These are phyloP conservation scores for Athelia psychrophila DNA, from an alignment of 1,284 basidiomycete genomes.

Conservation along the genomic window DNA sequence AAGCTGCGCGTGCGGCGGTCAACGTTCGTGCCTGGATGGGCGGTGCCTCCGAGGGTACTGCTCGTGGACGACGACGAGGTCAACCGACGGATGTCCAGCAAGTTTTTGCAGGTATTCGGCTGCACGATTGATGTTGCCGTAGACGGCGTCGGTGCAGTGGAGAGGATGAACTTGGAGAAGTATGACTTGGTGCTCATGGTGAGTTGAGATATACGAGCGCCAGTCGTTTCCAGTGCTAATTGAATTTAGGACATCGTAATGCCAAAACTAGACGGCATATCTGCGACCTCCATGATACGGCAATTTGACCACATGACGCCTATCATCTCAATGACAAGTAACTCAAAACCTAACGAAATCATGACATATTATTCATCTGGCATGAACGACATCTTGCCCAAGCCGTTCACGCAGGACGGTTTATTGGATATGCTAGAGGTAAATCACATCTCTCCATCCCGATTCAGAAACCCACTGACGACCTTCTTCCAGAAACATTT, in stretches of 20 bases:
- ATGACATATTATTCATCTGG: constrained; percentile 90
- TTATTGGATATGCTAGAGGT: constrained; percentile 91
- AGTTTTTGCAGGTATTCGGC: constrained; percentile 94
- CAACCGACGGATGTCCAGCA: constrained; percentile 83
- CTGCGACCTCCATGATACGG: constrained; percentile 89
- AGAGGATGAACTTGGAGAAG: constrained; percentile 94
- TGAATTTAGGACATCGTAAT: constrained; percentile 81
- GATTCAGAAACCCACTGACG: not conserved
- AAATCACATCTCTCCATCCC: constrained; percentile 14
- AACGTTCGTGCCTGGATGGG: constrained; percentile 88
- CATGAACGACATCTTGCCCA: constrained; percentile 98
- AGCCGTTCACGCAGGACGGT: constrained; percentile 94
- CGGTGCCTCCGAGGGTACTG: constrained; percentile 82
- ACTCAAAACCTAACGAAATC: constrained; percentile 88
- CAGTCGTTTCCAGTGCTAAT: constrained; percentile 2
- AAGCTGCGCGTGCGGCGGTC: constrained; percentile 67
- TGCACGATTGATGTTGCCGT: constrained; percentile 94
- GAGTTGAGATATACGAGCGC: too few species aligned
- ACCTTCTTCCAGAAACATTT: constrained; percentile 72
- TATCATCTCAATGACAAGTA: constrained; percentile 96
- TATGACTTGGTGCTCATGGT: constrained; percentile 97
- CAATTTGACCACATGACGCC: constrained; percentile 95
- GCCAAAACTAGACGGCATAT: constrained; percentile 90
- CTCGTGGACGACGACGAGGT: constrained; percentile 96
- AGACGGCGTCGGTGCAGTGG: constrained; percentile 91